A percentile compares a stretch with the other conserved stretches of the same genome.
Evolutionary conservation across 2,329 filamentous ascomycete genomes (phyloP).

Genomic region (Hypoxylon sp.): DNA sequence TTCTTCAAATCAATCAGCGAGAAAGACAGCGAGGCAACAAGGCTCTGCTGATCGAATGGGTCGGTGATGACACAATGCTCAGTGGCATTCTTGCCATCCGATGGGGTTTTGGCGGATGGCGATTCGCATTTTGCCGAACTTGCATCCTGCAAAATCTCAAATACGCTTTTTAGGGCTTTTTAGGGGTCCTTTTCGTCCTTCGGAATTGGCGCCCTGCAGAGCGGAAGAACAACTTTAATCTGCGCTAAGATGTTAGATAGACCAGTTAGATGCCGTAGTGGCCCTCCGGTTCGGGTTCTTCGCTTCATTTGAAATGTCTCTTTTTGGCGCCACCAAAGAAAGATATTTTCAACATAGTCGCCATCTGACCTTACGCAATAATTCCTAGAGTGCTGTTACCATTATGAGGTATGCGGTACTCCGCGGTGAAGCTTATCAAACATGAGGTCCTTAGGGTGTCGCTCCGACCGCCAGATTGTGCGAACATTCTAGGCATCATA

Average conservation of each 20-base stretch:
- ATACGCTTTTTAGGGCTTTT: slow-evolving; percentile 39
- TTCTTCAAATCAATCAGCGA: slow-evolving; percentile 3
- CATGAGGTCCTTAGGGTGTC: slow-evolving; percentile 29
- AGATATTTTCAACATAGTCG: slow-evolving; percentile 19
- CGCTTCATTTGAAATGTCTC: slow-evolving; percentile 29
- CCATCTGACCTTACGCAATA: background rate
- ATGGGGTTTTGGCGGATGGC: slow-evolving; percentile 42
- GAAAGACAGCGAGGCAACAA: slow-evolving; percentile 10
- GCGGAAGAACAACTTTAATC: slow-evolving; percentile 42
- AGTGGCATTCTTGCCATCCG: slow-evolving; percentile 36
- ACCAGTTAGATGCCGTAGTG: slow-evolving; percentile 31
- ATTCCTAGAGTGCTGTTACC: slow-evolving; percentile 6
- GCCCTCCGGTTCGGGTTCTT: slow-evolving; percentile 37
- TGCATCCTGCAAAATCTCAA: slow-evolving; percentile 37
- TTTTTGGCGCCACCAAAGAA: slow-evolving; percentile 17
- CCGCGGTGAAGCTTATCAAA: slow-evolving; percentile 31
- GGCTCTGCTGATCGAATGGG: slow-evolving; percentile 17
- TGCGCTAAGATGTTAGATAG: slow-evolving; percentile 32
- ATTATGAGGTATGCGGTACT: slow-evolving; percentile 16
- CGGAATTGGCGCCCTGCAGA: slow-evolving; percentile 40
- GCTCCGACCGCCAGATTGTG: slow-evolving; percentile 43
- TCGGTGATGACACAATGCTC: slow-evolving; percentile 20
- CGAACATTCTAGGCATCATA: slow-evolving; percentile 38
- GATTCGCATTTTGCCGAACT: slow-evolving; percentile 41
- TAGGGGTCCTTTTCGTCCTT: slow-evolving; percentile 39